Evolutionary conservation across 2,329 filamentous ascomycete genomes (phyloP).

Genomic region (Ceratocystis alfenasii): DNA sequence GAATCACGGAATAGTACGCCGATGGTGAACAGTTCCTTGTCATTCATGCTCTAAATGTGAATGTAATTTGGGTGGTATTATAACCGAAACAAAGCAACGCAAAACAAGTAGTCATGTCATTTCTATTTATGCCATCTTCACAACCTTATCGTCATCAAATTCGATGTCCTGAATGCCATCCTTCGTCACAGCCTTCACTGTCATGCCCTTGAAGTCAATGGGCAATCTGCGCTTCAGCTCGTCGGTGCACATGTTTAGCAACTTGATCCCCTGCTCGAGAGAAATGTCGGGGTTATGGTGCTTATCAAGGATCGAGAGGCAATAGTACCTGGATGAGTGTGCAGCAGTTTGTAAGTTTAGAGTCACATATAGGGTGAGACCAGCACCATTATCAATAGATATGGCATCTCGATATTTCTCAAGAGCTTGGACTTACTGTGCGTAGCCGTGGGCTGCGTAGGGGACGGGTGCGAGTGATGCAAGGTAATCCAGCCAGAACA

Average conservation of each 20-base stretch:
- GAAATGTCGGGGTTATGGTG: constrained; percentile 93
- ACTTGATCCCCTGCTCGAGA: constrained; percentile 79
- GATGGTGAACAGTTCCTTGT: neutral
- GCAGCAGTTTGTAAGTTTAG: neutral
- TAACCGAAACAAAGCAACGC: constrained; percentile 14
- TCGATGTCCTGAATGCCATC: constrained; percentile 78
- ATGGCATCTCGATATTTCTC: too few species aligned
- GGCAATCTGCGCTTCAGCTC: constrained; percentile 94
- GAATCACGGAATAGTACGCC: neutral
- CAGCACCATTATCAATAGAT: too few species aligned
- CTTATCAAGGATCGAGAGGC: constrained; percentile 92
- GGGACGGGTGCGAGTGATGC: constrained; percentile 77
- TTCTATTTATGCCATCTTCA: constrained; percentile 44
- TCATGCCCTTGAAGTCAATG: constrained; percentile 96
- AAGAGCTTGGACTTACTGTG: constrained; percentile 52
- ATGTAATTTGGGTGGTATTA: constrained; percentile 3
- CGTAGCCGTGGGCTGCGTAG: constrained; percentile 95
- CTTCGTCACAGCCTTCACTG: constrained; percentile 88
- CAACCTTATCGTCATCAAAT: constrained; percentile 69
- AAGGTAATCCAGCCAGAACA: constrained; percentile 98
- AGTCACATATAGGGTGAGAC: too few species aligned
- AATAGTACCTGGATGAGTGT: constrained; percentile 64
- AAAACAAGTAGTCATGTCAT: constrained; percentile 18
- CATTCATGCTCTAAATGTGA: neutral
- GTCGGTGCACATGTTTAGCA: constrained; percentile 88